Evolutionary conservation across 2,329 filamentous ascomycete species (phyloP).

Genomic region (Blastomyces parvus): DNA sequence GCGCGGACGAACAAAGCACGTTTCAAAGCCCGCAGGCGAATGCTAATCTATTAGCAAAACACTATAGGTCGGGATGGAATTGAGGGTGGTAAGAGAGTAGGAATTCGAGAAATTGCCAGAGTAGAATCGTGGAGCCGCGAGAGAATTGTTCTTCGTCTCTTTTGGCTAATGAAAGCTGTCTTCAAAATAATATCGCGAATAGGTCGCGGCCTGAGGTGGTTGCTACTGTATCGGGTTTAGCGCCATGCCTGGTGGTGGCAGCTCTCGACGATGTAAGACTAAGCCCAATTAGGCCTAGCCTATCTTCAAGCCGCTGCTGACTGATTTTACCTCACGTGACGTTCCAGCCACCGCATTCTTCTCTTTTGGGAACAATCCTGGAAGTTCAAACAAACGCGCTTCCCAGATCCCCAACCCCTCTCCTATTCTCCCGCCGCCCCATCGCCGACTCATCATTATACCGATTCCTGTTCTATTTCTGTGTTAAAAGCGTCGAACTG

Average conservation of each 20-base stretch:
- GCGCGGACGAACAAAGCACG: not conserved
- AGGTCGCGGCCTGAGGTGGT: not conserved
- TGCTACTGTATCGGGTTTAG: not conserved
- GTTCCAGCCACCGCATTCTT: conserved; percentile 14
- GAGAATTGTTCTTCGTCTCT: not conserved
- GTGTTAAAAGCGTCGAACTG: not conserved
- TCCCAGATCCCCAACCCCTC: conserved; percentile 1
- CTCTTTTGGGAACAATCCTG: conserved; percentile 7
- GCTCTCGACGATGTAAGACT: not conserved
- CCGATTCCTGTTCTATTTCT: not conserved
- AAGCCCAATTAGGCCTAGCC: too few species aligned
- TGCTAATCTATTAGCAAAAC: not conserved
- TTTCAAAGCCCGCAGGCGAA: not conserved
- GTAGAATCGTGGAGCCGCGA: not conserved
- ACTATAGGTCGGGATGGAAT: not conserved
- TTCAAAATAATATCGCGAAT: not conserved
- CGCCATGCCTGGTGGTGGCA: not conserved
- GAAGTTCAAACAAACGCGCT: conserved; percentile 10
- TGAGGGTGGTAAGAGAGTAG: not conserved
- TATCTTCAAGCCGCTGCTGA: not conserved
- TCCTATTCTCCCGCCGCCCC: not conserved
- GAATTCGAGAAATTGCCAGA: not conserved
- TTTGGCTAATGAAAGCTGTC: not conserved
- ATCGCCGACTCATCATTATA: not conserved
- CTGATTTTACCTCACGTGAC: not conserved